Percentiles rank a stretch among this genome's conserved stretches.
Conservation (phyloP, 169 alveolate genomes). For the Plasmodium vivax region DNA sequence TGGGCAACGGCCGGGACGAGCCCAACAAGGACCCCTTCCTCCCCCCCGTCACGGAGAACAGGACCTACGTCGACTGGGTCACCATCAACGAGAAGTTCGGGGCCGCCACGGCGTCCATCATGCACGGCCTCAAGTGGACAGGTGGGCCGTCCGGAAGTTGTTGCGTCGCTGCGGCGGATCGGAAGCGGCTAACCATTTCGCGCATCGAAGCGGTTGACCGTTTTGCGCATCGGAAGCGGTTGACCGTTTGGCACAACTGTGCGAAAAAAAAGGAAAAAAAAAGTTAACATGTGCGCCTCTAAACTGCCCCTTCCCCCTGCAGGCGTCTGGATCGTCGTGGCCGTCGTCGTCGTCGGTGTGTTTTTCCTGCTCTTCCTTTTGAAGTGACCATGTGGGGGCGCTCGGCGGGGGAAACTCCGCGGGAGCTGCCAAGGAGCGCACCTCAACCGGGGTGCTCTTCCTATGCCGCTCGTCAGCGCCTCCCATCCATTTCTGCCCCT, state of each 20-base stretch:
- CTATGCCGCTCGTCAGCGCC: no score
- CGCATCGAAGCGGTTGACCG: no score
- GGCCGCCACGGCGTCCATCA: slow-evolving; percentile 85
- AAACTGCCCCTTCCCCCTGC: neutral
- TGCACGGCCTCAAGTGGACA: slow-evolving; percentile 84
- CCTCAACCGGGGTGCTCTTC: no score
- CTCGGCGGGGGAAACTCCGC: neutral
- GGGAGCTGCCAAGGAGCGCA: no score
- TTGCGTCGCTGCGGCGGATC: neutral
- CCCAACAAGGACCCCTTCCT: slow-evolving; percentile 92
- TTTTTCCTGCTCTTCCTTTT: slow-evolving; percentile 54
- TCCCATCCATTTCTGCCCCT: neutral
- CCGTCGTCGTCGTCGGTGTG: slow-evolving; percentile 31
- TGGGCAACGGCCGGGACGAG: slow-evolving; percentile 93
- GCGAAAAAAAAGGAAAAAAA: neutral
- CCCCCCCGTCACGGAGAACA: slow-evolving; percentile 89
- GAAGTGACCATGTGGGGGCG: neutral
- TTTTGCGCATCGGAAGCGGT: no score
- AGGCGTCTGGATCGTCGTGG: slow-evolving; percentile 72
- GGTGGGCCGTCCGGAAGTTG: slow-evolving; percentile 13
- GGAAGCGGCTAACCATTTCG: no score
- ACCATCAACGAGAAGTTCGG: slow-evolving; percentile 88
- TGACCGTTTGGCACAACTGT: neutral
- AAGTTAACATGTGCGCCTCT: neutral
- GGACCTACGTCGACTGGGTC: slow-evolving; percentile 92